phyloP scores from a whole-genome alignment of 2,329 filamentous ascomycete genomes.

The Fusarium sp. region DNA sequence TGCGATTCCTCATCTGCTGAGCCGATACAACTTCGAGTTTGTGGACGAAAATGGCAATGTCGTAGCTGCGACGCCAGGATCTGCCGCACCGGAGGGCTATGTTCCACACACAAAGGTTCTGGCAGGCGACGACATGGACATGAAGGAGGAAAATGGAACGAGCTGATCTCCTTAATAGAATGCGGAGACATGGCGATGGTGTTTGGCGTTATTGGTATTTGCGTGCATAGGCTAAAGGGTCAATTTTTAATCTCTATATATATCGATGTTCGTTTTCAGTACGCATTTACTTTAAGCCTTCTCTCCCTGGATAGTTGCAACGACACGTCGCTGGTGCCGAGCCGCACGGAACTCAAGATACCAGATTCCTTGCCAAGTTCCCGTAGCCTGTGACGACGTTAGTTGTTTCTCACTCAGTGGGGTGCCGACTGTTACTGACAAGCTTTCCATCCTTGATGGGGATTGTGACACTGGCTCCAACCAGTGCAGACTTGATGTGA shows the following conservation, averaged over 20 bases:
- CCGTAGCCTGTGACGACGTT: slow-evolving; percentile 60
- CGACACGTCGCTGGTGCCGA: slow-evolving; percentile 82
- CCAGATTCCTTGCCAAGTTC: slow-evolving; percentile 91
- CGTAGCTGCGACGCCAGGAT: slow-evolving; percentile 84
- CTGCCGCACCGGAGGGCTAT: slow-evolving; percentile 67
- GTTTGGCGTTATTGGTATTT: slow-evolving; percentile 50
- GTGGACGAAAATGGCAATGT: slow-evolving; percentile 93
- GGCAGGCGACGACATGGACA: slow-evolving; percentile 70
- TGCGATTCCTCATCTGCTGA: slow-evolving; percentile 93
- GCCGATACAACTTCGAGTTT: slow-evolving; percentile 97
- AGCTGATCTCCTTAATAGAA: slow-evolving; percentile 39
- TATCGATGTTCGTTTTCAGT: slow-evolving; percentile 5
- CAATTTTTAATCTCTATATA: slow-evolving; percentile 31
- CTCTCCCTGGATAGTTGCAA: slow-evolving; percentile 96
- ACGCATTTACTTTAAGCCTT: slow-evolving; percentile 54
- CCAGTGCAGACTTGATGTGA: slow-evolving; percentile 90
- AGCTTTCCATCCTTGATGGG: slow-evolving; percentile 89
- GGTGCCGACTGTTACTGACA: slow-evolving; percentile 56
- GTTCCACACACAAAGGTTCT: slow-evolving; percentile 74
- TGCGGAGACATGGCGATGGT: slow-evolving; percentile 51
- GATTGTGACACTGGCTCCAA: slow-evolving; percentile 90
- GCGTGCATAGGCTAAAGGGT: slow-evolving; percentile 26
- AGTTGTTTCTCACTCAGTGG: not conserved
- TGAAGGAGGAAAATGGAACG: slow-evolving; percentile 63
- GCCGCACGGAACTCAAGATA: slow-evolving; percentile 87